Percentiles rank a stretch among this genome's conserved stretches.
These are phyloP conservation scores for Chlorella sp. DNA, from an alignment of 139 green algal species.

Conservation along the genomic window DNA sequence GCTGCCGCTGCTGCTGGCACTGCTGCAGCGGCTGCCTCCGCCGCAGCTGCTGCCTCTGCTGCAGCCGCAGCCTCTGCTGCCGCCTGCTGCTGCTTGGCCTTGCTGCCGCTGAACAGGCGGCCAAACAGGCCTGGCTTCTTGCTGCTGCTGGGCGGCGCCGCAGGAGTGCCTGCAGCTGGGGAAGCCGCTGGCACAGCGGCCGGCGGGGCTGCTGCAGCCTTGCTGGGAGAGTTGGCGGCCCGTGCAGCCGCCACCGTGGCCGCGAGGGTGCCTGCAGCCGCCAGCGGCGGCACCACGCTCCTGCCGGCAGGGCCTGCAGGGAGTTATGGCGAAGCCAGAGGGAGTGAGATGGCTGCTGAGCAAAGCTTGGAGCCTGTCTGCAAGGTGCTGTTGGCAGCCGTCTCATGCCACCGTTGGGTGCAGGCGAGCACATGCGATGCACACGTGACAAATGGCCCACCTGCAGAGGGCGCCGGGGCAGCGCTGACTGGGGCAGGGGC, in stretches of 20 bases:
- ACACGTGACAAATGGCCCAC: no score
- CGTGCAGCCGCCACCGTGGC: background rate
- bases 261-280: background rate
- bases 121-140: conserved; percentile 7
- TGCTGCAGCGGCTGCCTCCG: background rate
- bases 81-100: conserved; percentile 1
- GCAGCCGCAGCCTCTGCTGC: background rate
- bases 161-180: background rate
- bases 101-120: conserved; percentile 25
- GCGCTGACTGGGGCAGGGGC: background rate
- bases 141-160: background rate
- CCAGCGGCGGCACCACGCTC: background rate
- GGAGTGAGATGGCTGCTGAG: no score
- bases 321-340: no score
- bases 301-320: no score
- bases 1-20: background rate
- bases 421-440: no score
- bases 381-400: no score
- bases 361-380: no score
- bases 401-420: no score
- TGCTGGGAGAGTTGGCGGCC: no score
- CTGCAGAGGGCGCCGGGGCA: background rate
- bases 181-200: background rate
- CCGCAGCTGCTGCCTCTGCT: background rate
- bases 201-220: no score